These are phyloP conservation scores for Exsudoporus frostii DNA, from an alignment of 768 basidiomycete species.

Conservation along the genomic window DNA sequence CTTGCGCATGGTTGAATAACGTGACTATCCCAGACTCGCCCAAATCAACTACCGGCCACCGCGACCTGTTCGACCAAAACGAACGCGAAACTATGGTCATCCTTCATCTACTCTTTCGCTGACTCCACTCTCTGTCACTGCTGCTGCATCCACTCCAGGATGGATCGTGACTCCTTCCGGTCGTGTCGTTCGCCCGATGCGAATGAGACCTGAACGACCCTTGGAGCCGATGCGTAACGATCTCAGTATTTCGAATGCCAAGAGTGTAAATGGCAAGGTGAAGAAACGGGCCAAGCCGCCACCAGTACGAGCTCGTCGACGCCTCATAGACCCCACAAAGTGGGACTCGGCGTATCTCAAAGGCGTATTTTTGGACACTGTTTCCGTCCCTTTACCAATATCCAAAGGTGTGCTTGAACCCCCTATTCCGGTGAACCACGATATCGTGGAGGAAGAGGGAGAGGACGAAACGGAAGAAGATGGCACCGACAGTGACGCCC, in stretches of 20 bases:
- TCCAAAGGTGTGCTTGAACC: neutral
- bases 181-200: conserved; percentile 60
- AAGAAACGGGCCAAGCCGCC: conserved; percentile 50
- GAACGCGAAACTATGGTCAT: conserved; percentile 37
- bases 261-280: conserved; percentile 28
- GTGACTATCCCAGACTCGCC: conserved; percentile 4
- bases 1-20: neutral
- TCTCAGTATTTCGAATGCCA: conserved; percentile 1
- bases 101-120: conserved; percentile 64
- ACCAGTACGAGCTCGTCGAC: conserved; percentile 53
- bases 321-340: conserved; percentile 68
- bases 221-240: conserved; percentile 33
- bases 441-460: neutral
- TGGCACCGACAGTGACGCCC: neutral
- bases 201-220: conserved; percentile 68
- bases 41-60: conserved; percentile 15
- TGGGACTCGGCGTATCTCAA: conserved; percentile 71
- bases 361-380: conserved; percentile 59
- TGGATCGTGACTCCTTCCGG: conserved; percentile 73
- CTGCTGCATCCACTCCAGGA: conserved; percentile 52
- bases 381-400: conserved; percentile 4
- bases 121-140: conserved; percentile 57
- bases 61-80: conserved; percentile 40
- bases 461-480: neutral
- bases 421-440: neutral